Evolutionary conservation across 1,284 basidiomycete species (phyloP), one percentile per base, ranked within the genome.

Genomic region (Clitocybe nebularis): DNA sequence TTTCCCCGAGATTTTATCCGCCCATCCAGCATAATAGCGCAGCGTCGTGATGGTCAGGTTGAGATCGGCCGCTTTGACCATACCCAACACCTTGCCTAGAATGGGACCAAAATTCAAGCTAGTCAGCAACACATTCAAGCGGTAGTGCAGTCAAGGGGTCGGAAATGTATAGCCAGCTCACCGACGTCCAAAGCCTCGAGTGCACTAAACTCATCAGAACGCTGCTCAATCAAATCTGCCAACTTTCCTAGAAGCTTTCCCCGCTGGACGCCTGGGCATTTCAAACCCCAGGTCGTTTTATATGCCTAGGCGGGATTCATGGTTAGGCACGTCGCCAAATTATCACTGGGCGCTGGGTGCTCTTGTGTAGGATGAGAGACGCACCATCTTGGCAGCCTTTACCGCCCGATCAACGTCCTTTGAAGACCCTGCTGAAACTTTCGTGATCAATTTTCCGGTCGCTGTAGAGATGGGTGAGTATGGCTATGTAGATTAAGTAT

Each of bases 331-430:
- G n/a, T n/a, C n/a, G n/a, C n/a, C n/a, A 11, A 30, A 30, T n/a
- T 5, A 11, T 5, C 28, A 30, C 11, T 14, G 16, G 11, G n/a
- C n/a, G n/a, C n/a, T n/a, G 11, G 28, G 11, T 30, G 28, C 16
- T 30, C 16, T 4, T 4, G 5, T n/a, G n/a, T n/a, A n/a, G n/a
- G n/a, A n/a, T 30, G 28, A 30, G 16, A 30, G n/a, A 11, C 5
- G 5, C 16, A 30, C 28, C 62, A 77, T 77, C 48, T 78, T 75
- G 6, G 91, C 90, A 22, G 77, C 84, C 11, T 69, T 66, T 52
- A 89, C 81, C 22, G 89, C 89, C 43, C 64, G 46, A 55, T 92
- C 83, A 53, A 91, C 76, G 58, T 92, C 89, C 52, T 75, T 72
- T 16, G 67, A 39, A 25, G 75, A 75, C 25, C 77, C 89, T 54